Evolutionary conservation across 257 asterid genomes (phyloP), one percentile per base, ranked within the genome.

Genomic region (Salvia splendens): DNA sequence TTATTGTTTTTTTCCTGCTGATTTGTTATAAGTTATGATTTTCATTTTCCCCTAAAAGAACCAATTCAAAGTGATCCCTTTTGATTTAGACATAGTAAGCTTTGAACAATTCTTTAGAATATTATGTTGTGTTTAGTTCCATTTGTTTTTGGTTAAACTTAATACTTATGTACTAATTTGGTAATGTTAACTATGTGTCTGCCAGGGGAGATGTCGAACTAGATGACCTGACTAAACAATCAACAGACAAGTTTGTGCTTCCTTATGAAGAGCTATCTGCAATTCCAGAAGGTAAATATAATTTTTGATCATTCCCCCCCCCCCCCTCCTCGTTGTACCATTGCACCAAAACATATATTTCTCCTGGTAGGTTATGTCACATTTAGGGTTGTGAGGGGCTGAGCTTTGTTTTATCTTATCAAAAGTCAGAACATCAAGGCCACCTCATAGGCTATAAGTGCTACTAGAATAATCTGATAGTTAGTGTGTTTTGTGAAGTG

Each of bases 231-330:
- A 68, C 70, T 67, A 78, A 67, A 47, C 66, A 60, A 73, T 49
- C 78, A 72, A 76, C 75, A 58, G 73, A 80, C 48, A 78, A 80
- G 9, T 49, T 70, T 60, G 94, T 89, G 55, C 67, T 87, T 64
- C 82, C 94, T 20, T 89, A 89, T 79, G 95, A 86, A 79, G 78
- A 75, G 54, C 73, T 93, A 76, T 87, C 55, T 55, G 79, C 79
- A 12, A 48, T 78, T 69, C 81, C 97, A 40, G 94, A 85, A 48
- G 97, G 98, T 93, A 85, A 78, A 54, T 52, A 53, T 15, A 51
- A 38, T 33, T 14, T 48, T 58, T 20, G 5, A 35, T 17, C 67
- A 12, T 40, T 38, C 6, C 48, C 36, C 50, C 38, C 35, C 33
- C 4, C 30, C 6, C 48, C 36, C 50, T 20, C 35, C 55, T 8